Base-by-base conservation (phyloP, 768 basidiomycete genomes). In the Collybiopsis confluens region DNA sequence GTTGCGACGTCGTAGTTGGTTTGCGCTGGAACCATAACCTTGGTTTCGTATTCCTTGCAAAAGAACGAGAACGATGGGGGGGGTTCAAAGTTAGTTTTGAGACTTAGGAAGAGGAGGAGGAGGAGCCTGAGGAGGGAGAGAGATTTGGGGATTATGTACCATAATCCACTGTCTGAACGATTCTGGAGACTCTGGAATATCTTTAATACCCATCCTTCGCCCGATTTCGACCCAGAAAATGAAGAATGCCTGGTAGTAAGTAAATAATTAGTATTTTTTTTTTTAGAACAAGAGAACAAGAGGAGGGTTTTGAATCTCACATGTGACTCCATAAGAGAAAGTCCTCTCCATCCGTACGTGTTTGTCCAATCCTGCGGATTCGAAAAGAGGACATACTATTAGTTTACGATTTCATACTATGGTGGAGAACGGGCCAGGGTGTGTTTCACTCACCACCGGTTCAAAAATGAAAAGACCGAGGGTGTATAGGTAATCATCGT, bases 141-240 rank as follows among this genome's bases (percentile, higher is more conserved):
- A n/a, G n/a, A n/a, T n/a, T n/a, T 33, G 13, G 13, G 13, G 13
- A 33, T 13, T 6, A 55, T 67, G 33, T 51, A 77, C 77, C 60
- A 58, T 55, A 15, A 68, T 62, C 78, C 77, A 80, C 4, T 56
- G 61, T 10, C 56, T 55, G 51, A 79, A 58, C 2, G 61, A 73
- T 16, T 73, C 68, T 13, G 72, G 37, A 1, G 67, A 70, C 1
- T 67, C 67, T 2, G 79, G 80, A 35, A 81, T 76, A 57, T 74
- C 70, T 42, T 64, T 58, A 45, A 81, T 80, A 6, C 68, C 65
- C 79, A 81, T 79, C 45, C 71, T 64, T 37, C 61, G 59, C 3
- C 78, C 78, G 15, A 80, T 69, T 56, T 79, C 77, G 0, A 41
- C 41, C 77, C 78, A 81, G 56, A 58, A 58, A 2, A 61, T 62